These are phyloP conservation scores for Combretum micranthum DNA, from an alignment of 345 rosid species.

Conservation along the genomic window DNA sequence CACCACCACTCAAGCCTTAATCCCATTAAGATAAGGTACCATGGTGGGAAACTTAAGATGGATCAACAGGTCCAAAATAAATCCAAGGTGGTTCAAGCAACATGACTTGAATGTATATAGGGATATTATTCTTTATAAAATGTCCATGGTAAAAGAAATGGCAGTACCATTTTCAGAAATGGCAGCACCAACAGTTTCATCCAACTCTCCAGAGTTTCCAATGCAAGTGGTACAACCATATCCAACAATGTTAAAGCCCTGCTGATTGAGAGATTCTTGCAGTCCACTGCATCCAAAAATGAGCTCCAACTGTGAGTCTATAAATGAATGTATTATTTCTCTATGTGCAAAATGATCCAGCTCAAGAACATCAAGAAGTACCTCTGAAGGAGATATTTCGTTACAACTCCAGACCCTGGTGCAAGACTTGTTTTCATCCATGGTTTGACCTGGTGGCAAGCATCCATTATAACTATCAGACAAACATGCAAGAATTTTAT, in stretches of 20 bases:
- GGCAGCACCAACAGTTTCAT: conserved; percentile 54
- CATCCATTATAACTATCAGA: conserved; percentile 2
- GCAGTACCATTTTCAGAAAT: conserved; percentile 57
- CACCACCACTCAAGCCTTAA: no score
- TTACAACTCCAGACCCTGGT: conserved; percentile 78
- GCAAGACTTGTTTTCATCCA: conserved; percentile 89
- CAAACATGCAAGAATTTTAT: neutral
- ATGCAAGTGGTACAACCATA: conserved; percentile 85
- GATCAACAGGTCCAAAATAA: no score
- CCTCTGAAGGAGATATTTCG: conserved; percentile 64
- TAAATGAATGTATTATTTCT: neutral
- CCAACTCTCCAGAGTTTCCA: conserved; percentile 70
- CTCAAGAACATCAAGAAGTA: conserved; percentile 8
- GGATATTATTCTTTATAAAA: no score
- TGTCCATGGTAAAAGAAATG: neutral
- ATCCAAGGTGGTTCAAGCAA: no score
- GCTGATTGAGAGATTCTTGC: conserved; percentile 52
- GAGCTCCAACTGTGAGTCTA: neutral
- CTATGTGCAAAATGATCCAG: neutral
- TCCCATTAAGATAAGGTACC: no score
- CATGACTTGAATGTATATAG: no score
- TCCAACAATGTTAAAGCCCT: conserved; percentile 70
- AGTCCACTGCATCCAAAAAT: conserved; percentile 43
- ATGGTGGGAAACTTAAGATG: no score
- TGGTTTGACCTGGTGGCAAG: conserved; percentile 56